Conservation (phyloP, 2,329 filamentous ascomycete species). For the Aspergillus udagawae region DNA sequence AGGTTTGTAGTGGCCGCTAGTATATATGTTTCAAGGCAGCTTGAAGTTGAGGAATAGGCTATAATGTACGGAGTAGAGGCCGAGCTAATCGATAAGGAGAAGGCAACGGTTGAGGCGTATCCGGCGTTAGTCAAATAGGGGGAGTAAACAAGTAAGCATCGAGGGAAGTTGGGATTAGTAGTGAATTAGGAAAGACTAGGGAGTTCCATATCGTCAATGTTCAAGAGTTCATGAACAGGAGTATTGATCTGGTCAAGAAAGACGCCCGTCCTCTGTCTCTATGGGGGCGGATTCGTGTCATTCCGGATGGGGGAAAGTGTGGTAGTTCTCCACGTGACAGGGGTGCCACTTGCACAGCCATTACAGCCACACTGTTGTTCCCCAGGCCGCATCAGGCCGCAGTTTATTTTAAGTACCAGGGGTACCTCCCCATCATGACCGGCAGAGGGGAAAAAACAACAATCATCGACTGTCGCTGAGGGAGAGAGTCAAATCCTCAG, state of each 20-base stretch:
- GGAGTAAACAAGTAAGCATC: background rate
- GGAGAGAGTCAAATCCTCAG: background rate
- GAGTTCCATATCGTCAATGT: background rate
- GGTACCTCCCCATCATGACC: background rate
- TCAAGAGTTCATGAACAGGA: background rate
- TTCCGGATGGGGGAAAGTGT: slow-evolving; percentile 15
- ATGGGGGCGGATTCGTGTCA: slow-evolving; percentile 7
- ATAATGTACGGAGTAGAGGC: background rate
- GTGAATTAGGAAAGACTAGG: background rate
- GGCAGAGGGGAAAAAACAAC: background rate
- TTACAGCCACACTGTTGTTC: slow-evolving; percentile 11
- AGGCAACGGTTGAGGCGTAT: slow-evolving; percentile 19
- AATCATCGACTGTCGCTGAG: background rate
- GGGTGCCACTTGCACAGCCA: slow-evolving; percentile 11
- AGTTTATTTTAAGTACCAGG: background rate
- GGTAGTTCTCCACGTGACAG: slow-evolving; percentile 17
- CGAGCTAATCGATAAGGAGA: slow-evolving; percentile 34
- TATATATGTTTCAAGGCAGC: background rate
- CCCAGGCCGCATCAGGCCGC: slow-evolving; percentile 6
- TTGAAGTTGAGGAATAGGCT: background rate
- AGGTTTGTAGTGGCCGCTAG: background rate
- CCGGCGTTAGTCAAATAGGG: slow-evolving; percentile 3
- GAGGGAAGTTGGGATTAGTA: background rate
- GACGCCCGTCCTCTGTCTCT: slow-evolving; percentile 7
- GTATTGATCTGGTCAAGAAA: slow-evolving; percentile 2